Evolutionary conservation across 2,329 filamentous ascomycete genomes (phyloP).

Genomic region (Calonectria hongkongensis): DNA sequence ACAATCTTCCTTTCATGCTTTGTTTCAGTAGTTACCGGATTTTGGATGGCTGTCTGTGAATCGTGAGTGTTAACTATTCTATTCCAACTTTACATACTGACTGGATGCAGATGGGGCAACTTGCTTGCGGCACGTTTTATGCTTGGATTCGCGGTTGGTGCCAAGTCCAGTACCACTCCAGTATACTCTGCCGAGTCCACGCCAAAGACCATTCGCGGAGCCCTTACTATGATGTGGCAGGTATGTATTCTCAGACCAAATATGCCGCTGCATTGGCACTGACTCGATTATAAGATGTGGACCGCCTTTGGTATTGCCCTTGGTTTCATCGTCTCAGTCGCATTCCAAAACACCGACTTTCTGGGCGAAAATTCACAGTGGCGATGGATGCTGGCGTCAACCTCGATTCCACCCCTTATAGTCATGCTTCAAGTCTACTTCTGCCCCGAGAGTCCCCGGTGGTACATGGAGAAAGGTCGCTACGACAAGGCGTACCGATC

Average conservation of each 20-base stretch:
- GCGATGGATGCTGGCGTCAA: slow-evolving; percentile 77
- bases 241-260: background rate
- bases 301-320: slow-evolving; percentile 63
- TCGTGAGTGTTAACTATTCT: background rate
- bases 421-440: slow-evolving; percentile 74
- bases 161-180: slow-evolving; percentile 78
- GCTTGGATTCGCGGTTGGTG: slow-evolving; percentile 81
- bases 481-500: slow-evolving; percentile 67
- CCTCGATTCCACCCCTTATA: slow-evolving; percentile 71
- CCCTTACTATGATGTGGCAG: slow-evolving; percentile 86
- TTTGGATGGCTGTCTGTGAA: slow-evolving; percentile 66
- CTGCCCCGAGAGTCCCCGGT: slow-evolving; percentile 75
- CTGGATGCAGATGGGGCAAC: slow-evolving; percentile 69
- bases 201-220: slow-evolving; percentile 80
- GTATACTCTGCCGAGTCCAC: slow-evolving; percentile 84
- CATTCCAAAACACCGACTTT: slow-evolving; percentile 69
- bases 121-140: slow-evolving; percentile 79
- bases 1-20: slow-evolving; percentile 78
- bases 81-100: background rate
- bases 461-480: slow-evolving; percentile 66
- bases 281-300: slow-evolving; percentile 42
- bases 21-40: slow-evolving; percentile 65
- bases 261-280: background rate
- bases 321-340: slow-evolving; percentile 72
- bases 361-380: slow-evolving; percentile 68